These are phyloP conservation scores for Rostrohypoxylon terebratum DNA, from an alignment of 495 filamentous ascomycete species.

Conservation along the genomic window DNA sequence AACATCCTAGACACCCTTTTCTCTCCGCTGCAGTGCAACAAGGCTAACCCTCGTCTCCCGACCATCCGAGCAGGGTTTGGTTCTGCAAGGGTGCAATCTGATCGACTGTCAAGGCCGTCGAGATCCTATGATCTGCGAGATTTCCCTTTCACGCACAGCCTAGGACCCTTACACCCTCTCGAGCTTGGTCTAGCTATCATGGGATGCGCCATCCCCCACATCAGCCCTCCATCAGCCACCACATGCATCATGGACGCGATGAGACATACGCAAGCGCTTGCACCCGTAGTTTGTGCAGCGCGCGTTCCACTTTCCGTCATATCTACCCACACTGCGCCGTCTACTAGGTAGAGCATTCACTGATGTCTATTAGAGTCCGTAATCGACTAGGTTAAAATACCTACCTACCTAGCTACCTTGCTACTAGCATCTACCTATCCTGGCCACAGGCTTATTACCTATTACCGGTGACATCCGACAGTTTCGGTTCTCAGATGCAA, in stretches of 20 bases:
- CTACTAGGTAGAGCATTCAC: conserved; percentile 22
- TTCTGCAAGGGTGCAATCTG: conserved; percentile 43
- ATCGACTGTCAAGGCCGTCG: conserved; percentile 44
- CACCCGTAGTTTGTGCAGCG: conserved; percentile 40
- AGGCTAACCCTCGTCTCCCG: conserved; percentile 44
- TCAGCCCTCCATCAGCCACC: conserved; percentile 46
- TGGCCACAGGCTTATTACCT: conserved; percentile 21
- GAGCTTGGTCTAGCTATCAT: conserved; percentile 38
- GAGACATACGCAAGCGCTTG: conserved; percentile 47
- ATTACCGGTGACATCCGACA: conserved; percentile 34
- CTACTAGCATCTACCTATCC: neutral
- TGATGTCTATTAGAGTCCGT: neutral
- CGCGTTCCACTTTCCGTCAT: conserved; percentile 37
- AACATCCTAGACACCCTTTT: conserved; percentile 47
- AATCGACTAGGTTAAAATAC: conserved; percentile 8
- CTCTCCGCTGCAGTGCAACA: conserved; percentile 48
- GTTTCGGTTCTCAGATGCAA: conserved; percentile 30
- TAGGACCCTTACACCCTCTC: conserved; percentile 43
- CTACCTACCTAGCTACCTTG: neutral
- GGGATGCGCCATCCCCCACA: conserved; percentile 46
- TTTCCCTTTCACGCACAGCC: conserved; percentile 35
- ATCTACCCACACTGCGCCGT: conserved; percentile 21
- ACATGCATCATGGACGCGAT: conserved; percentile 45
- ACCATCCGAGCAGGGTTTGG: conserved; percentile 43
- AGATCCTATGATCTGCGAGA: conserved; percentile 49